These are phyloP conservation scores for Vaucheria bursata DNA, from an alignment of 352 stramenopile species.

Conservation along the genomic window DNA sequence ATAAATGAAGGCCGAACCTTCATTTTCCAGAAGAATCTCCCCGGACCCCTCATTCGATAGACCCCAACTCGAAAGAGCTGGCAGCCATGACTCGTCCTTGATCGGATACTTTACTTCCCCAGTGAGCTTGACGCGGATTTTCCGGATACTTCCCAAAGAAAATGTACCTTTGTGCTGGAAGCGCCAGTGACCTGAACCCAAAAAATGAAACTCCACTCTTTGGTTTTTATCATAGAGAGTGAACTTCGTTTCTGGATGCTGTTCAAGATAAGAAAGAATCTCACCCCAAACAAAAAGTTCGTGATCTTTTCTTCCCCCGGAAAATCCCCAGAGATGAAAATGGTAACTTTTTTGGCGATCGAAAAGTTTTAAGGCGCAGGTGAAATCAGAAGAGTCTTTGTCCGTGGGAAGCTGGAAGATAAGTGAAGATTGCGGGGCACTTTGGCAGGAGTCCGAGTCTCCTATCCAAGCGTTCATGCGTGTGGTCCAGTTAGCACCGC, in stretches of 20 bases:
- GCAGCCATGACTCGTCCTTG: neutral
- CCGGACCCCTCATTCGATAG: neutral
- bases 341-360: neutral
- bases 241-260: neutral
- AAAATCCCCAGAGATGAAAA: neutral
- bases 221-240: neutral
- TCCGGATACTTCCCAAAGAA: too few relatives aligned
- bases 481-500: neutral
- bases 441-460: neutral
- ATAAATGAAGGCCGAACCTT: neutral
- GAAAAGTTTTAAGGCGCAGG: neutral
- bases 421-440: neutral
- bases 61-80: neutral
- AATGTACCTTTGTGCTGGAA: neutral
- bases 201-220: neutral
- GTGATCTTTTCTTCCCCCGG: neutral
- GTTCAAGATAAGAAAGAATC: neutral
- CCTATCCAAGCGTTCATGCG: neutral
- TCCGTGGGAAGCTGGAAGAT: neutral
- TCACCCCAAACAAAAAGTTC: neutral
- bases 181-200: neutral
- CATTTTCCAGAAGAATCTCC: neutral
- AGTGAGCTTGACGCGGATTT: neutral
- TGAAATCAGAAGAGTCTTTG: neutral
- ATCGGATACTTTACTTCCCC: neutral